phyloP scores from a whole-genome alignment of 331 rosid species.

The Erythrophleum ivorense region DNA sequence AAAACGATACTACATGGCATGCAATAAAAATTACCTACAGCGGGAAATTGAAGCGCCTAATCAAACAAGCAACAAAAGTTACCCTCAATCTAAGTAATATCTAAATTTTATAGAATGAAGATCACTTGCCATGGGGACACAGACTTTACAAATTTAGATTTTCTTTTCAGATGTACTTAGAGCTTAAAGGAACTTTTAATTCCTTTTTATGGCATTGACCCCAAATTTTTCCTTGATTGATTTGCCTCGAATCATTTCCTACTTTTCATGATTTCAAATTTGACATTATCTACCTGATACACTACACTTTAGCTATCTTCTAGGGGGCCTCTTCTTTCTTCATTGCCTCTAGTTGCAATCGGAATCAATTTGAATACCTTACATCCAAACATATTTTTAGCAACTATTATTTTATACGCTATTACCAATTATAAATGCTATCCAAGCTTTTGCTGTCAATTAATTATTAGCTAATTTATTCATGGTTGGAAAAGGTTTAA shows the following conservation, averaged over 20 bases:
- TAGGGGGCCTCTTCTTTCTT: too few relatives aligned
- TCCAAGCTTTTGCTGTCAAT: too few relatives aligned
- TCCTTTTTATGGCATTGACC: neutral
- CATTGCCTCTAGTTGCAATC: neutral
- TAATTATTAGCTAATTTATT: too few relatives aligned
- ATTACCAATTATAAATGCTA: too few relatives aligned
- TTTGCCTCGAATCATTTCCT: conserved; percentile 1
- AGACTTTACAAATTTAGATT: conserved; percentile 9
- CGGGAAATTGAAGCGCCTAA: too few relatives aligned
- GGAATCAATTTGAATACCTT: neutral
- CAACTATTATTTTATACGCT: too few relatives aligned
- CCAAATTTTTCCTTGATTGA: conserved; percentile 13
- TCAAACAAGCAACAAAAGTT: neutral
- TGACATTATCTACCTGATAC: neutral
- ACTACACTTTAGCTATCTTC: neutral
- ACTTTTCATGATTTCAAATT: conserved; percentile 29
- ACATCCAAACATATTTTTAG: too few relatives aligned
- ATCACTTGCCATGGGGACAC: neutral
- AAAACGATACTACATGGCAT: too few relatives aligned
- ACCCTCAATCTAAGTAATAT: neutral
- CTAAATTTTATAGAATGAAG: neutral
- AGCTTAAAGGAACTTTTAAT: conserved; percentile 34
- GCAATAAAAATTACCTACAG: too few relatives aligned
- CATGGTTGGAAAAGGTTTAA: too few relatives aligned
- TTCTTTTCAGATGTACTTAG: neutral